Evolutionary conservation across 306 rosid genomes (phyloP).

Genomic region (Begonia loranthoides): DNA sequence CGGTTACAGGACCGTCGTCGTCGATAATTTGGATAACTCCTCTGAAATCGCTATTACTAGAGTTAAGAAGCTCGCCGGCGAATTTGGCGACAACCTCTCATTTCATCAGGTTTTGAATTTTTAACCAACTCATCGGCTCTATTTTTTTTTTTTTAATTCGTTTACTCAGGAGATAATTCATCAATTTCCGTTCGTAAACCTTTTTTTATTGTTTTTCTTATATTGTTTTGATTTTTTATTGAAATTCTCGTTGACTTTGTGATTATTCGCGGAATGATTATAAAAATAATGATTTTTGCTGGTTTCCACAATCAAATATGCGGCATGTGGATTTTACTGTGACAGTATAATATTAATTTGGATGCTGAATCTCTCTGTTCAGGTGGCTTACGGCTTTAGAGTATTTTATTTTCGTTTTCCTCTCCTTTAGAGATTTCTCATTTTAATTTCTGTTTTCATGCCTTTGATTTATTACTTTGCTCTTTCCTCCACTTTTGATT

Average conservation of each 20-base stretch:
- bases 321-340: too few relatives aligned
- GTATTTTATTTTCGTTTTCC: not conserved
- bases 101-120: slow-evolving; percentile 57
- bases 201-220: not conserved
- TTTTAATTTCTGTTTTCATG: not conserved
- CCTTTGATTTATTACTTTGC: too few relatives aligned
- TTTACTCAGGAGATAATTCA: not conserved
- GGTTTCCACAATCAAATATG: too few relatives aligned
- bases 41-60: slow-evolving; percentile 41
- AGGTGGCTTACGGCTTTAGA: not conserved
- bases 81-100: slow-evolving; percentile 56
- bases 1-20: slow-evolving; percentile 55
- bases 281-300: too few relatives aligned
- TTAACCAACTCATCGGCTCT: not conserved
- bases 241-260: too few relatives aligned
- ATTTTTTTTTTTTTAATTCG: not conserved
- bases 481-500: not conserved
- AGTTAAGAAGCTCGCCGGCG: slow-evolving; percentile 67
- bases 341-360: too few relatives aligned
- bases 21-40: slow-evolving; percentile 84
- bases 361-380: not conserved
- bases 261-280: too few relatives aligned
- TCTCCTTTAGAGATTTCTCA: not conserved
- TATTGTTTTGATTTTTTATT: too few relatives aligned
- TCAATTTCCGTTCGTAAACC: not conserved